Base-by-base conservation (phyloP, 495 filamentous ascomycete species). In the Tuber indicum region DNA sequence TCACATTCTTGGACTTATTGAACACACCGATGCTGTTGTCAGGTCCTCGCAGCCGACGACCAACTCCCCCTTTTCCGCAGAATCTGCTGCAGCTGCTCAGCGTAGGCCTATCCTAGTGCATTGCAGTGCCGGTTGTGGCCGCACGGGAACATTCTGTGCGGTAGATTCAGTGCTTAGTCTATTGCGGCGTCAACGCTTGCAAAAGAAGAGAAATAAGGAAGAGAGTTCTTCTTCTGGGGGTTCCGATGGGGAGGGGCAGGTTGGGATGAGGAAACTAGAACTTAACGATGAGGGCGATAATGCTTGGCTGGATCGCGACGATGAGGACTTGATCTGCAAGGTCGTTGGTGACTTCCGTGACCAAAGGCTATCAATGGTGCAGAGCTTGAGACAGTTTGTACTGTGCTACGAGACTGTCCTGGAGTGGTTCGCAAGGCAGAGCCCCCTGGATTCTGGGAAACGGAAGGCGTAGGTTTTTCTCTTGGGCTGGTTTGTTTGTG, bases 331-430 rank as follows among this genome's bases (percentile, higher is more conserved):
- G 75, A 88, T 99, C 70, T 90, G 91, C 75, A 91, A 90, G 82
- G 94, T 93, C 0, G 95, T 99, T 7, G 91, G 93, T 78, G 93
- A 98, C 82, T 96, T 99, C 82, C 87, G 96, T 46, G 87, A 87
- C 12, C 96, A 99, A 85, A 86, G 96, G 75, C 85, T 97, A 10
- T 97, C 94, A 85, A 98, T 98, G 96, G 95, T 99, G 74, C 96
- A 99, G 85, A 97, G 92, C 80, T 86, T 99, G 77, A 89, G 93
- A 77, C 96, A 99, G 85, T 99, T 91, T 85, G 95, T 97, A 74
- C 88, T 99, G 58, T 99, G 96, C 83, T 99, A 99, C 84, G 96
- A 99, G 85, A 96, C 92, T 43, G 88, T 98, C 12, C 85, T 97
- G 66, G 96, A 98, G 85, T 99, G 96, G 96, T 85, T 94, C 26